A percentile compares a stretch with the other conserved stretches of the same genome.
These are phyloP conservation scores for Cercospora sp. DNA, from an alignment of 2,329 filamentous ascomycete genomes.

Conservation along the genomic window DNA sequence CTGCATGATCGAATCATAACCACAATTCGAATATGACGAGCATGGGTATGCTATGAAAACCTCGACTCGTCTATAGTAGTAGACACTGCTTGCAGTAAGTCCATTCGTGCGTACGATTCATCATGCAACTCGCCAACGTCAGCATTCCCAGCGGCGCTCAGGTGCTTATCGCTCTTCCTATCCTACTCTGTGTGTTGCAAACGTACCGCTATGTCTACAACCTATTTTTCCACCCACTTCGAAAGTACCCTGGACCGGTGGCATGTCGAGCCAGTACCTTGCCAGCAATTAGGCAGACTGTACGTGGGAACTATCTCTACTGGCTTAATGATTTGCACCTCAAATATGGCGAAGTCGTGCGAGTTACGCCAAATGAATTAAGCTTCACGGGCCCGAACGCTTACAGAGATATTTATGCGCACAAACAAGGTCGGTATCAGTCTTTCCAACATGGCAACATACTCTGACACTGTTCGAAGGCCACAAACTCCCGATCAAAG, in stretches of 20 bases:
- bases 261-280: background rate
- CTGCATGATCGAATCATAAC: background rate
- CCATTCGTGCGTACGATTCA: background rate
- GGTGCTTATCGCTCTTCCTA: background rate
- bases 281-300: background rate
- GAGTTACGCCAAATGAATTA: slow-evolving; percentile 23
- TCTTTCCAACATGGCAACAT: background rate
- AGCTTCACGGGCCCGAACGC: slow-evolving; percentile 10
- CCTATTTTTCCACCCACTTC: background rate
- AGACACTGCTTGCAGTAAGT: background rate
- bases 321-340: slow-evolving; percentile 10
- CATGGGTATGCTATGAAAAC: background rate
- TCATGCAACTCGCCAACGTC: background rate
- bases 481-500: background rate
- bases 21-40: background rate
- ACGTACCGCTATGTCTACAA: background rate
- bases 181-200: background rate
- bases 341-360: slow-evolving; percentile 20
- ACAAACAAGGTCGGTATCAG: background rate
- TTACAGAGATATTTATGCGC: background rate
- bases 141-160: background rate
- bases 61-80: background rate
- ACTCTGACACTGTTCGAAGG: background rate
- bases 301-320: background rate
- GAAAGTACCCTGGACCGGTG: background rate